A percentile compares a stretch with the other conserved stretches of the same genome.
phyloP scores from a whole-genome alignment of 2,329 filamentous ascomycete genomes.

The Ophiostoma sp. region DNA sequence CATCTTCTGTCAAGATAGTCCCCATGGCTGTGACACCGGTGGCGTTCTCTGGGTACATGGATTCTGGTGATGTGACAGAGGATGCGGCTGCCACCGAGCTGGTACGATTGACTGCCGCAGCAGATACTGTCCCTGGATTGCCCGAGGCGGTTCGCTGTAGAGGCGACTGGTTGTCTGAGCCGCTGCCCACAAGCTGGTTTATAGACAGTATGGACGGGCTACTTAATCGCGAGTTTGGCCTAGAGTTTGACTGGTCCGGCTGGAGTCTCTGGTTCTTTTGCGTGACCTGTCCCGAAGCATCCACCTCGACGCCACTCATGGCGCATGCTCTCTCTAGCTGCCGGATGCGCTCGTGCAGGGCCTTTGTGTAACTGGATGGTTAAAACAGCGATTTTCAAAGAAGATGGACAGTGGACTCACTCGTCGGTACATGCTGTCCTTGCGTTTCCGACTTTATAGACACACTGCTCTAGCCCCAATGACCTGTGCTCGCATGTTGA shows the following conservation, averaged over 20 bases:
- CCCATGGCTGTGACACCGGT: slow-evolving; percentile 23
- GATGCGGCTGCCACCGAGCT: not conserved
- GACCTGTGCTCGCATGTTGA: slow-evolving; percentile 37
- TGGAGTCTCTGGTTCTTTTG: not conserved
- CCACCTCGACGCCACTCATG: slow-evolving; percentile 19
- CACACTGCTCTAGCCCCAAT: slow-evolving; percentile 22
- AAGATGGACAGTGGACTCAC: slow-evolving; percentile 8
- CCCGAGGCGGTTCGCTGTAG: not conserved
- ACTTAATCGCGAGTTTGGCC: not conserved
- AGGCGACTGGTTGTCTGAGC: not conserved
- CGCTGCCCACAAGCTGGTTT: not conserved
- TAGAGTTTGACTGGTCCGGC: not conserved
- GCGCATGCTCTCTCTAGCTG: slow-evolving; percentile 22
- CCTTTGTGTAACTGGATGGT: slow-evolving; percentile 20
- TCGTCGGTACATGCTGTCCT: slow-evolving; percentile 23
- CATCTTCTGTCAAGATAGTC: slow-evolving; percentile 21
- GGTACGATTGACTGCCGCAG: not conserved
- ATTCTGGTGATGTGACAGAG: slow-evolving; percentile 14
- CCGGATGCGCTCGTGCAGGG: slow-evolving; percentile 24
- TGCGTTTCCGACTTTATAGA: slow-evolving; percentile 22
- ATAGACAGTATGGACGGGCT: not conserved
- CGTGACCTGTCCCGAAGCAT: not conserved
- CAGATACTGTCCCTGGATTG: not conserved
- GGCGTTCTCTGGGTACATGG: slow-evolving; percentile 13
- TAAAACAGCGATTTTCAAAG: not conserved